A percentile compares a stretch with the other conserved stretches of the same genome.
These are phyloP conservation scores for Colletotrichum neosansevieriae DNA, from an alignment of 2,329 filamentous ascomycete species.

Conservation along the genomic window DNA sequence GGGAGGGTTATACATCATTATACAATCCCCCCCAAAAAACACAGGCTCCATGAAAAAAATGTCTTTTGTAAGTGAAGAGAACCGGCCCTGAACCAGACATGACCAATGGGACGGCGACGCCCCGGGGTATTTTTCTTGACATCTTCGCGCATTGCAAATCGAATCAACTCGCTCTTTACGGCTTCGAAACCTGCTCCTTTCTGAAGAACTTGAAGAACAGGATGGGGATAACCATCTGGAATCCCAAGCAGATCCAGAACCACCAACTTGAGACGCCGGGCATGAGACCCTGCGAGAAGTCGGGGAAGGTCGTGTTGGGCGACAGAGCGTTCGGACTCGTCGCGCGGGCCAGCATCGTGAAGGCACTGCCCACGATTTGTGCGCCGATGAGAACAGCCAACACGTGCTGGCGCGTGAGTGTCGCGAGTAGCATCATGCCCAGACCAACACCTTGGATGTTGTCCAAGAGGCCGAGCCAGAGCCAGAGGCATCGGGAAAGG, in stretches of 20 bases:
- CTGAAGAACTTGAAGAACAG: constrained; percentile 68
- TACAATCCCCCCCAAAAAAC: constrained; percentile 28
- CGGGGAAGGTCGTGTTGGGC: constrained; percentile 72
- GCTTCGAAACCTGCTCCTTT: constrained; percentile 69
- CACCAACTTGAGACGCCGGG: constrained; percentile 62
- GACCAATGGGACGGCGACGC: constrained; percentile 24
- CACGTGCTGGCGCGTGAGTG: constrained; percentile 73
- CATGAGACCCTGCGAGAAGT: constrained; percentile 63
- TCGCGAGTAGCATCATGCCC: constrained; percentile 76
- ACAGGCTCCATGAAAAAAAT: constrained; percentile 33
- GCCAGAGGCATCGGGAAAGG: constrained; percentile 69
- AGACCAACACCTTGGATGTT: constrained; percentile 74
- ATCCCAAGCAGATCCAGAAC: constrained; percentile 71
- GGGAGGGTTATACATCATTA: constrained; percentile 38
- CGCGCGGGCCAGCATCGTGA: constrained; percentile 71
- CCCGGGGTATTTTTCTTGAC: constrained; percentile 35
- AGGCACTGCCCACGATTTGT: constrained; percentile 71
- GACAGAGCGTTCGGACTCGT: constrained; percentile 71
- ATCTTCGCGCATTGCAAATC: constrained; percentile 24
- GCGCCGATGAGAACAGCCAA: constrained; percentile 70
- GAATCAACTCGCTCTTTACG: constrained; percentile 46
- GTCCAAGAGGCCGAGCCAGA: constrained; percentile 74
- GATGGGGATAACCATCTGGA: constrained; percentile 70
- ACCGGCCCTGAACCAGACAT: constrained; percentile 35
- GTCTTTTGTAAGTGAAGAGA: constrained; percentile 25